Evolutionary conservation across 2,329 filamentous ascomycete genomes (phyloP).

Genomic region (Tolypocladium nubicola): DNA sequence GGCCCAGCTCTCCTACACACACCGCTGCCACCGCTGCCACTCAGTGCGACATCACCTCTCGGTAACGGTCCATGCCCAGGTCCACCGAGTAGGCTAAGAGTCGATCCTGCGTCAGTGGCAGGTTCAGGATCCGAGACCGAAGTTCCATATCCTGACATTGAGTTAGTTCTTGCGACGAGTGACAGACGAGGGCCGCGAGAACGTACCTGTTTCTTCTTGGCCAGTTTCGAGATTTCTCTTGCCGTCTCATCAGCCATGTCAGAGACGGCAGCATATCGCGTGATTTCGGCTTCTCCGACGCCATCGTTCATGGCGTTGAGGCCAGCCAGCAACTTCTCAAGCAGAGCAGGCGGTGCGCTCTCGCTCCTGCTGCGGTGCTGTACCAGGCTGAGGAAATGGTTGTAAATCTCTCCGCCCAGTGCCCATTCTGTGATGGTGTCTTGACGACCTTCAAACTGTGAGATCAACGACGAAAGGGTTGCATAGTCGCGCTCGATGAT

Average conservation of each 20-base stretch:
- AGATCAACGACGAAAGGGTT: slow-evolving; percentile 56
- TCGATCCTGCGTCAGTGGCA: slow-evolving; percentile 64
- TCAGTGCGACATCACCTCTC: slow-evolving; percentile 45
- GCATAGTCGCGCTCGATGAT: slow-evolving; percentile 76
- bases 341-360: slow-evolving; percentile 29
- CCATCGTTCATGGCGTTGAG: slow-evolving; percentile 43
- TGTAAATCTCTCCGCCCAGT: slow-evolving; percentile 70
- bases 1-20: background rate
- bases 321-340: slow-evolving; percentile 47
- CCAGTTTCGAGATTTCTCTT: slow-evolving; percentile 46
- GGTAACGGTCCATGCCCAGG: slow-evolving; percentile 59
- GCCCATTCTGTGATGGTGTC: slow-evolving; percentile 62
- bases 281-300: slow-evolving; percentile 36
- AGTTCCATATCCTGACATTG: slow-evolving; percentile 23
- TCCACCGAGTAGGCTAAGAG: slow-evolving; percentile 61
- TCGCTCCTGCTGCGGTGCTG: slow-evolving; percentile 30
- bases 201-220: slow-evolving; percentile 47
- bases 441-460: slow-evolving; percentile 56
- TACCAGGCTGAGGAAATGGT: slow-evolving; percentile 45
- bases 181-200: background rate
- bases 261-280: slow-evolving; percentile 56
- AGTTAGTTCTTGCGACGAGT: slow-evolving; percentile 2
- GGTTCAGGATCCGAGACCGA: slow-evolving; percentile 35
- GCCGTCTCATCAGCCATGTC: slow-evolving; percentile 74
- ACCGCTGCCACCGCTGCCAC: background rate